A percentile compares a stretch with the other conserved stretches of the same genome.
These are phyloP conservation scores for Lactarius trivialis DNA, from an alignment of 768 basidiomycete species.

Conservation along the genomic window DNA sequence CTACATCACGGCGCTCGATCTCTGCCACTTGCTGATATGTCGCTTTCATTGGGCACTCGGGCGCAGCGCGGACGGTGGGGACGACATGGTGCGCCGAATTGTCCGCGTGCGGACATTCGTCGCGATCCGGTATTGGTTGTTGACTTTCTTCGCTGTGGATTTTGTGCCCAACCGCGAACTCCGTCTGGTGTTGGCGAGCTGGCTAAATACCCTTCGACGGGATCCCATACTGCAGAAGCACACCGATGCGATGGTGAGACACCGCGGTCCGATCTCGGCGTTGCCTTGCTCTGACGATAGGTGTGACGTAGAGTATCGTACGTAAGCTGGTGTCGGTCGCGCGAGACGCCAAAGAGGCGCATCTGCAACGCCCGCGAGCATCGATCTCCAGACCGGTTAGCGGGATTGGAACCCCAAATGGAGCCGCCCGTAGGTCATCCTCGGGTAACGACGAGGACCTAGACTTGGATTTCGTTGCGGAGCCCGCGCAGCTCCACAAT, in stretches of 20 bases:
- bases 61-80: constrained; percentile 42
- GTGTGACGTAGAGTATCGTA: constrained; percentile 56
- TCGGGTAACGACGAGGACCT: constrained; percentile 61
- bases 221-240: constrained; percentile 66
- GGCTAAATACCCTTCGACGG: constrained; percentile 71
- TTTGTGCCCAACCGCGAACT: constrained; percentile 78
- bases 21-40: constrained; percentile 75
- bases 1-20: constrained; percentile 71
- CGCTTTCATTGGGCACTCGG: constrained; percentile 87
- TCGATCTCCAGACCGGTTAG: constrained; percentile 33
- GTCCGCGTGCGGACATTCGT: constrained; percentile 87
- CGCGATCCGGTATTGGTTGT: constrained; percentile 83
- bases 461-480: constrained; percentile 68
- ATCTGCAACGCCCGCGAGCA: constrained; percentile 27
- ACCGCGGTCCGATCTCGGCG: background rate
- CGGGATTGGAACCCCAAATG: constrained; percentile 7
- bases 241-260: constrained; percentile 63
- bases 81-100: constrained; percentile 66
- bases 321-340: constrained; percentile 77
- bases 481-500: constrained; percentile 31
- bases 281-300: constrained; percentile 15
- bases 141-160: constrained; percentile 86
- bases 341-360: constrained; percentile 69
- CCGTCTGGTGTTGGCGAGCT: constrained; percentile 62
- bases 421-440: constrained; percentile 28